phyloP scores from a whole-genome alignment of 2,329 filamentous ascomycete species.

The Aplosporella prunicola region DNA sequence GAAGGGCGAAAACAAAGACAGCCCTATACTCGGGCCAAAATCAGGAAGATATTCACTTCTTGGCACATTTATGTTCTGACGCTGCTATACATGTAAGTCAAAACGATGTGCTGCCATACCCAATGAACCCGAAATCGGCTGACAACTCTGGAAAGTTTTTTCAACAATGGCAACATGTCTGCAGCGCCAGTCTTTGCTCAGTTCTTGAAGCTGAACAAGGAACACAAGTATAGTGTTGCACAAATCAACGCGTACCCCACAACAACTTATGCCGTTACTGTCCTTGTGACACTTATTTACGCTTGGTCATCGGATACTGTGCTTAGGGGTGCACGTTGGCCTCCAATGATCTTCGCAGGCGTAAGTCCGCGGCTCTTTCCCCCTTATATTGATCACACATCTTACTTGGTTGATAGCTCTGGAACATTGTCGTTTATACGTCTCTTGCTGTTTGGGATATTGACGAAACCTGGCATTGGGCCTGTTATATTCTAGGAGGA shows the following conservation, averaged over 20 bases:
- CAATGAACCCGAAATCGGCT: background rate
- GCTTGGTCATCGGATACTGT: slow-evolving; percentile 58
- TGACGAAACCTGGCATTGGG: slow-evolving; percentile 51
- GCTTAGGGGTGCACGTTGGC: slow-evolving; percentile 52
- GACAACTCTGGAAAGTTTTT: slow-evolving; percentile 29
- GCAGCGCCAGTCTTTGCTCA: slow-evolving; percentile 48
- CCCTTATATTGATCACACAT: slow-evolving; percentile 23
- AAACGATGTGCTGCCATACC: background rate
- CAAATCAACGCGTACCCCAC: slow-evolving; percentile 51
- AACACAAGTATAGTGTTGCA: slow-evolving; percentile 35
- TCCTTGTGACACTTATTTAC: slow-evolving; percentile 52
- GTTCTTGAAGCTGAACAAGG: slow-evolving; percentile 32
- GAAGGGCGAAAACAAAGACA: slow-evolving; percentile 38
- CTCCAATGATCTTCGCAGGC: slow-evolving; percentile 50
- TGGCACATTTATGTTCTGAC: slow-evolving; percentile 57
- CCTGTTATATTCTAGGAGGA: slow-evolving; percentile 48
- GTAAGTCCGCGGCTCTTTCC: slow-evolving; percentile 23
- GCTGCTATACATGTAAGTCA: slow-evolving; percentile 45
- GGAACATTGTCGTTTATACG: slow-evolving; percentile 30
- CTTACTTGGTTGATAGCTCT: background rate
- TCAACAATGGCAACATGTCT: slow-evolving; percentile 49
- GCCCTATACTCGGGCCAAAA: slow-evolving; percentile 42
- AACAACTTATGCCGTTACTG: slow-evolving; percentile 42
- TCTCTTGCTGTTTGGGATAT: slow-evolving; percentile 43
- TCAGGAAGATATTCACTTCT: slow-evolving; percentile 51